phyloP scores from a whole-genome alignment of 768 basidiomycete species.

The Sporobolomyces pararoseus region DNA sequence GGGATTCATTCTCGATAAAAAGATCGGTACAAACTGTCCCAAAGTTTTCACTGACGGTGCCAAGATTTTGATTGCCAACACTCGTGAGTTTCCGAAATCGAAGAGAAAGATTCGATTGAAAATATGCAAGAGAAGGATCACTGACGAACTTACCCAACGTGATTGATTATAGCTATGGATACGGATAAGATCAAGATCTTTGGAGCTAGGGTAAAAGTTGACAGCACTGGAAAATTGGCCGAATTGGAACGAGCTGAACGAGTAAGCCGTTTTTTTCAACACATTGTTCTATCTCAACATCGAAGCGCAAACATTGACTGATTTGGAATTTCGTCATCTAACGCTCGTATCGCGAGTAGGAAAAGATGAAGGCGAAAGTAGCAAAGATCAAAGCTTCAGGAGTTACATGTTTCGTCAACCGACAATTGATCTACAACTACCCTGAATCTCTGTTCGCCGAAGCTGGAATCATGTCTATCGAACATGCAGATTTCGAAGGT shows the following conservation, averaged over 20 bases:
- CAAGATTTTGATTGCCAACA: constrained; percentile 95
- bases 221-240: constrained; percentile 91
- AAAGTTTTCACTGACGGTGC: constrained; percentile 83
- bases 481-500: constrained; percentile 98
- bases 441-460: constrained; percentile 94
- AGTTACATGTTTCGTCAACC: constrained; percentile 95
- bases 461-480: constrained; percentile 89
- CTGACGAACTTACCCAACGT: no score
- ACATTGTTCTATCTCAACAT: not conserved
- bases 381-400: constrained; percentile 89
- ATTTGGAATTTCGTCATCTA: no score
- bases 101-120: not conserved
- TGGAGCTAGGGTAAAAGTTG: constrained; percentile 91
- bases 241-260: constrained; percentile 95
- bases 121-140: no score
- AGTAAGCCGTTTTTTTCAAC: constrained; percentile 55
- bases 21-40: constrained; percentile 87
- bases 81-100: constrained; percentile 60
- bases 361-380: constrained; percentile 99
- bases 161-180: constrained; percentile 99
- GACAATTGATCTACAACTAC: constrained; percentile 98
- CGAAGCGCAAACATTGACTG: no score
- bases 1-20: constrained; percentile 97
- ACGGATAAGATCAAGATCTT: constrained; percentile 99
- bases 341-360: constrained; percentile 56